A percentile compares a stretch with the other conserved stretches of the same genome.
Evolutionary conservation across 1,139 yeast genomes (phyloP).

Genomic region (Pichia sp.): DNA sequence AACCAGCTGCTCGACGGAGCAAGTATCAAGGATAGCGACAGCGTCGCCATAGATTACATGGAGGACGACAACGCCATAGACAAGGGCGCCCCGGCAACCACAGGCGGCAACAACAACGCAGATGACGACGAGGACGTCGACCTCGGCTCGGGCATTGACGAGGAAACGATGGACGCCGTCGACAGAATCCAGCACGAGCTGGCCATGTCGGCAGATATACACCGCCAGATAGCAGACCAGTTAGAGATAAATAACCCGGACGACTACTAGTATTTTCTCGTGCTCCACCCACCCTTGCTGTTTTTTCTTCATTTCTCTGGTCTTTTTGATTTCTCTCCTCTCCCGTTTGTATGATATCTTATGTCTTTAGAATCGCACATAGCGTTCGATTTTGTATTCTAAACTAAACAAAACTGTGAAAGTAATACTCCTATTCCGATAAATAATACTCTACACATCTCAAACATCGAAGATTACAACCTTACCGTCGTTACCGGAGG

Average conservation of each 20-base stretch:
- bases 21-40: slow-evolving; percentile 3
- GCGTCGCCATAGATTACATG: slow-evolving; percentile 6
- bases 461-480: slow-evolving; percentile 60
- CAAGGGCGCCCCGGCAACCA: neutral
- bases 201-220: slow-evolving; percentile 14
- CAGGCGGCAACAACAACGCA: neutral
- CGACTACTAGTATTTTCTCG: neutral
- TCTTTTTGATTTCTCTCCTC: neutral
- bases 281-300: neutral
- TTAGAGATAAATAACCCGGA: slow-evolving; percentile 14
- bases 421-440: too few relatives aligned
- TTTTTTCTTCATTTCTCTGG: neutral
- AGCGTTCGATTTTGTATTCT: slow-evolving; percentile 1
- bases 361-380: neutral
- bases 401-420: neutral
- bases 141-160: slow-evolving; percentile 14
- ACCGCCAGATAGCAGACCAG: slow-evolving; percentile 18
- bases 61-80: neutral
- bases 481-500: slow-evolving; percentile 87
- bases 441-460: neutral
- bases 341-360: slow-evolving; percentile 6
- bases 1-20: slow-evolving; percentile 11
- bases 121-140: slow-evolving; percentile 15
- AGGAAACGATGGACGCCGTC: slow-evolving; percentile 16
- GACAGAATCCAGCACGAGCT: slow-evolving; percentile 17